A percentile compares a stretch with the other conserved stretches of the same genome.
These are phyloP conservation scores for Cystobasidium onofrii DNA, from an alignment of 768 basidiomycete genomes.

Conservation along the genomic window DNA sequence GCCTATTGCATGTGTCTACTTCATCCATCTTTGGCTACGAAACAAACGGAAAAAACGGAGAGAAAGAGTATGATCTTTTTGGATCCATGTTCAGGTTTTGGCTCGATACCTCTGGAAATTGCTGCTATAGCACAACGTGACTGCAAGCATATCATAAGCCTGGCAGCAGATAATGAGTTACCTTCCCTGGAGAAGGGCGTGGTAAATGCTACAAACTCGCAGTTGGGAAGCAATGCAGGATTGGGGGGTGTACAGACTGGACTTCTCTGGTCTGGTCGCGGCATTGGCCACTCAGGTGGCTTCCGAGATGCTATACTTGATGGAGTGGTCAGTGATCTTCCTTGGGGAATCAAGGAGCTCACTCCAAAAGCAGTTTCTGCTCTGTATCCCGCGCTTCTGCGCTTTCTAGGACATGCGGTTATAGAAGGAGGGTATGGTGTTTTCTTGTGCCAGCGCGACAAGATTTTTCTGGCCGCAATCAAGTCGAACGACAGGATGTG, in stretches of 20 bases:
- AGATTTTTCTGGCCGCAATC: conserved; percentile 1
- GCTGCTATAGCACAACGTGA: conserved; percentile 7
- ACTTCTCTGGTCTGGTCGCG: not conserved
- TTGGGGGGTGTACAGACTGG: not conserved
- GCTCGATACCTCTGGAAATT: conserved; percentile 20
- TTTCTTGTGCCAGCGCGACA: conserved; percentile 2
- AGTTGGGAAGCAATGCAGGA: not conserved
- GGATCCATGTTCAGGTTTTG: conserved; percentile 6
- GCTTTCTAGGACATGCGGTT: not conserved
- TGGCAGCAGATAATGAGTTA: conserved; percentile 9
- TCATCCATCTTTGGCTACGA: not conserved
- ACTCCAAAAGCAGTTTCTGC: not conserved
- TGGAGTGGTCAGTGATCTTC: conserved; percentile 18
- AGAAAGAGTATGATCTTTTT: not conserved
- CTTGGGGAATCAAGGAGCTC: conserved; percentile 18
- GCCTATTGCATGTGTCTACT: conserved; percentile 15
- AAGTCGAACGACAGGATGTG: conserved; percentile 1
- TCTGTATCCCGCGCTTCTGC: conserved; percentile 19
- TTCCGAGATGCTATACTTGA: not conserved
- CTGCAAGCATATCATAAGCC: not conserved
- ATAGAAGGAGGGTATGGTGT: not conserved
- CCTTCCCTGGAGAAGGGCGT: not conserved
- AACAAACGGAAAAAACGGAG: not conserved
- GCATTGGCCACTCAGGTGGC: not conserved
- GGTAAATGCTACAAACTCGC: not conserved